phyloP scores from a whole-genome alignment of 495 filamentous ascomycete species.

The Articulospora tetracladia region DNA sequence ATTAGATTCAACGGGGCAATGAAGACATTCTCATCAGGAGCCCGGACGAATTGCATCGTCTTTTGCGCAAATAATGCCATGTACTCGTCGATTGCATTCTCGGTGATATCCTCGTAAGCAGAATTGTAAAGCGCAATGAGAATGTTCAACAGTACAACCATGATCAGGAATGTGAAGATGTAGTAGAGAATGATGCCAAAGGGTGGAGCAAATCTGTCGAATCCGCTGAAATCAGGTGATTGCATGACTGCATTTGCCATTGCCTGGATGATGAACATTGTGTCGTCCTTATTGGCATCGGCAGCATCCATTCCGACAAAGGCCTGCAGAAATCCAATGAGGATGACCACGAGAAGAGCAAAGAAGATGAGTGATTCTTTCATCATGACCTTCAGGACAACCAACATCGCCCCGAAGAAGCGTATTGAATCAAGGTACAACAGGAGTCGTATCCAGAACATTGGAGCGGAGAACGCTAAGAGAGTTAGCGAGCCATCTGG shows the following conservation, averaged over 20 bases:
- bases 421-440: slow-evolving; percentile 90
- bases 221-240: slow-evolving; percentile 84
- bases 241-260: slow-evolving; percentile 92
- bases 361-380: slow-evolving; percentile 98
- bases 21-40: slow-evolving; percentile 96
- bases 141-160: slow-evolving; percentile 89
- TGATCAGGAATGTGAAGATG: slow-evolving; percentile 94
- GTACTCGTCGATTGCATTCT: slow-evolving; percentile 91
- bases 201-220: slow-evolving; percentile 69
- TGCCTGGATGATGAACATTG: slow-evolving; percentile 73
- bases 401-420: slow-evolving; percentile 97
- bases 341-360: slow-evolving; percentile 79
- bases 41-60: slow-evolving; percentile 92
- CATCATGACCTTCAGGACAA: slow-evolving; percentile 99
- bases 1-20: slow-evolving; percentile 94
- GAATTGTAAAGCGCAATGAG: slow-evolving; percentile 96
- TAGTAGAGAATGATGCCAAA: slow-evolving; percentile 93
- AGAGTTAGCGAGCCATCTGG: neutral
- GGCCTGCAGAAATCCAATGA: slow-evolving; percentile 88
- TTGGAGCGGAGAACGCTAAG: slow-evolving; percentile 77
- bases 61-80: slow-evolving; percentile 87
- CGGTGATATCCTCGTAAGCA: slow-evolving; percentile 93
- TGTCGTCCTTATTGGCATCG: slow-evolving; percentile 51
- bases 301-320: slow-evolving; percentile 92
- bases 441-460: slow-evolving; percentile 95